Percentiles rank a stretch among this genome's conserved stretches.
Conservation (phyloP, 768 basidiomycete species). For the Trichaptum fuscoviolaceum region DNA sequence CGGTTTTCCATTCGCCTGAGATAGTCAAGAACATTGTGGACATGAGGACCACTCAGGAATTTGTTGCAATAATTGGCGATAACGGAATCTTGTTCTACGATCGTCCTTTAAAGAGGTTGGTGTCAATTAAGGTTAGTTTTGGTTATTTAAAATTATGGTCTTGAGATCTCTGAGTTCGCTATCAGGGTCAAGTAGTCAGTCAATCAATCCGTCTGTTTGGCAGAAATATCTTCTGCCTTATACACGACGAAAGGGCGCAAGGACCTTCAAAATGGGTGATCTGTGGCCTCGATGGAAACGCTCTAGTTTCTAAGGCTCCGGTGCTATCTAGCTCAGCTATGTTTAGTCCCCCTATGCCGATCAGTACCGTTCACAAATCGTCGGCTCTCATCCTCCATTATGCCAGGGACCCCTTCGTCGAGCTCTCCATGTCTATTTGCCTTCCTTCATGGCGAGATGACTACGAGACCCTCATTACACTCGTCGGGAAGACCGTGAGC, state of each 20-base stretch:
- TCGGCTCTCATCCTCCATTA: neutral
- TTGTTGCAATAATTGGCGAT: neutral
- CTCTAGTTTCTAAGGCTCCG: neutral
- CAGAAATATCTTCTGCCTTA: neutral
- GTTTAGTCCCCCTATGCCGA: neutral
- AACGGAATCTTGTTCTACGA: neutral
- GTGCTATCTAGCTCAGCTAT: neutral
- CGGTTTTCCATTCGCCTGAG: neutral
- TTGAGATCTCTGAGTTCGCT: neutral
- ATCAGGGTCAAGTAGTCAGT: neutral
- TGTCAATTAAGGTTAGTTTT: neutral
- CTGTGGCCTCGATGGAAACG: neutral
- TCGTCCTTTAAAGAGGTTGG: neutral
- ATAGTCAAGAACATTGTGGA: neutral
- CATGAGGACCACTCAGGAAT: neutral
- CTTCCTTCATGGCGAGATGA: neutral
- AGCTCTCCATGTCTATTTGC: neutral
- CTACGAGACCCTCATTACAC: neutral
- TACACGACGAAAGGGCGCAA: neutral
- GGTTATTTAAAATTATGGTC: neutral
- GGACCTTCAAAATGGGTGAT: neutral
- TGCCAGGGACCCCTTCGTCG: neutral
- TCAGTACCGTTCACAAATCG: neutral
- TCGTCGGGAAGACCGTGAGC: neutral
- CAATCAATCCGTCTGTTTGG: neutral